Evolutionary conservation across 208 protist genomes (phyloP).

Genomic region (Trypanosoma conorhini): DNA sequence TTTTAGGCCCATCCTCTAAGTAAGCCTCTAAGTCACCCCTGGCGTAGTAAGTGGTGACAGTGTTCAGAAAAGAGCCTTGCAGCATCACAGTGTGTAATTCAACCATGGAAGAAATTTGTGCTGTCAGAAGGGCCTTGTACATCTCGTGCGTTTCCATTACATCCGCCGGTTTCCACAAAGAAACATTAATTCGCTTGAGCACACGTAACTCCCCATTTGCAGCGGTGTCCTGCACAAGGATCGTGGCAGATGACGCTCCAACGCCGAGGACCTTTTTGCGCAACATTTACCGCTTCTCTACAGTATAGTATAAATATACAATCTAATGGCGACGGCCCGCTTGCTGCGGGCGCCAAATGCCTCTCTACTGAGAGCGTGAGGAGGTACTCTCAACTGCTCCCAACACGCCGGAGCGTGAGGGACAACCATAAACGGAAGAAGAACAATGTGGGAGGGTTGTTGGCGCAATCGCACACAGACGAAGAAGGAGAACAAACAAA

Average conservation of each 20-base stretch:
- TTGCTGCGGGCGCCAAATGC: neutral
- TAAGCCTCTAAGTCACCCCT: conserved; percentile 56
- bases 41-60: conserved; percentile 59
- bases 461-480: neutral
- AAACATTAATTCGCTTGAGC: conserved; percentile 66
- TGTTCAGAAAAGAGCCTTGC: conserved; percentile 67
- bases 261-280: conserved; percentile 82
- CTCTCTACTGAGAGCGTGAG: neutral
- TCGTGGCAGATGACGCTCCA: conserved; percentile 60
- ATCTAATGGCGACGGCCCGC: neutral
- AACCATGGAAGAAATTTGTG: conserved; percentile 42
- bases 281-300: conserved; percentile 42
- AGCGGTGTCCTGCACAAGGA: conserved; percentile 79
- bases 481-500: conserved; percentile 3
- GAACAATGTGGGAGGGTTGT: neutral
- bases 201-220: conserved; percentile 54
- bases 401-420: too few species aligned
- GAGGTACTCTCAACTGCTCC: neutral
- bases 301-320: neutral
- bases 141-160: conserved; percentile 33
- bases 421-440: neutral
- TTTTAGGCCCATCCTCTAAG: conserved; percentile 52
- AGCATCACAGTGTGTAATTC: conserved; percentile 53
- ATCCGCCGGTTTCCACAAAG: conserved; percentile 40
- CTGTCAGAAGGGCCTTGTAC: conserved; percentile 41